These are phyloP conservation scores for Lachancea kluyveri DNA, from an alignment of 805 yeast genomes.

Conservation along the genomic window DNA sequence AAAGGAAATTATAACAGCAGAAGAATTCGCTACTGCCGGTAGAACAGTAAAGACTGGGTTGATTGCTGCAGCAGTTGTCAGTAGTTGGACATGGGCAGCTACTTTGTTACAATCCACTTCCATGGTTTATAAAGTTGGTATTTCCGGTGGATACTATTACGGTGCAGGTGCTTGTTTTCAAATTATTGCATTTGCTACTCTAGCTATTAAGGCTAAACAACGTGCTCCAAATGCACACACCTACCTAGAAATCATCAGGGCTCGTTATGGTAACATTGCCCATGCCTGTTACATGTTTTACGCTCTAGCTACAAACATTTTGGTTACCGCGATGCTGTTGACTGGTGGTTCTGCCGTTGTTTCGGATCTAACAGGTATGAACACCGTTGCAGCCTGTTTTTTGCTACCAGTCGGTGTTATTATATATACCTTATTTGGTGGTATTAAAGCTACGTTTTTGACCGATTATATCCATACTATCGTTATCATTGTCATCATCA, in stretches of 20 bases:
- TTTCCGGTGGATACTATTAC: conserved; percentile 75
- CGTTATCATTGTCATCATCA: conserved; percentile 66
- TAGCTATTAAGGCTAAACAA: conserved; percentile 84
- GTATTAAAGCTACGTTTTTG: conserved; percentile 67
- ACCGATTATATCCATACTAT: conserved; percentile 81
- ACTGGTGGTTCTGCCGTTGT: conserved; percentile 89
- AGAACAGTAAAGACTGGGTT: conserved; percentile 80
- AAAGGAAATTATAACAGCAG: conserved; percentile 82
- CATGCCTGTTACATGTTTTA: conserved; percentile 69
- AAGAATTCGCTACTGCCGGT: conserved; percentile 92
- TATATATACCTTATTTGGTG: conserved; percentile 72
- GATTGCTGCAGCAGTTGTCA: conserved; percentile 84
- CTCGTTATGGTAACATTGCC: conserved; percentile 71
- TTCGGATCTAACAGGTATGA: conserved; percentile 73
- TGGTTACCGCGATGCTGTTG: conserved; percentile 87
- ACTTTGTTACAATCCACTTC: conserved; percentile 70
- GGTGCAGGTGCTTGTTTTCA: conserved; percentile 92
- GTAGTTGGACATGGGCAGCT: conserved; percentile 94
- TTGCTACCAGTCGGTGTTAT: conserved; percentile 77
- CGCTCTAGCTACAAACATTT: conserved; percentile 80
- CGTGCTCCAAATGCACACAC: conserved; percentile 92
- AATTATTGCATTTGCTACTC: conserved; percentile 74
- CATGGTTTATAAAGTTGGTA: conserved; percentile 72
- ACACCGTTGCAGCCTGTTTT: conserved; percentile 75
- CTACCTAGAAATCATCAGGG: conserved; percentile 75